Evolutionary conservation across 805 yeast genomes (phyloP).

Genomic region (Tetrapisispora phaffii): DNA sequence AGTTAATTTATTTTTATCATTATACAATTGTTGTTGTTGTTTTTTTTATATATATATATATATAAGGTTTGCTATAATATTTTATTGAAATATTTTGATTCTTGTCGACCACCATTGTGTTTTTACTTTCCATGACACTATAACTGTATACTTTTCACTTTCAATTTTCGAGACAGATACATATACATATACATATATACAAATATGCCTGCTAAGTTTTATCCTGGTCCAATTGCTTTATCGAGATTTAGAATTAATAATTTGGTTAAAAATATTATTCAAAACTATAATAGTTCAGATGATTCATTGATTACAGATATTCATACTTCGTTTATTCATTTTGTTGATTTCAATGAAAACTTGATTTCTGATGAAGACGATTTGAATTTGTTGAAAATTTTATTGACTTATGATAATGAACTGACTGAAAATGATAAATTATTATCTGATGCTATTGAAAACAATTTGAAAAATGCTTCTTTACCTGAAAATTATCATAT

Average conservation of each 20-base stretch:
- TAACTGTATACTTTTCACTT: no score
- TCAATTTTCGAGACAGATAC: no score
- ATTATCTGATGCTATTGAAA: conserved; percentile 22
- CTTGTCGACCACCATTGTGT: no score
- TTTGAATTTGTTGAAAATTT: conserved; percentile 41
- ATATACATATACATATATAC: no score
- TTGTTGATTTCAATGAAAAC: conserved; percentile 43
- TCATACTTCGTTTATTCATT: conserved; percentile 71
- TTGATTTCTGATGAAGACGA: conserved; percentile 32
- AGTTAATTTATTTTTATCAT: no score
- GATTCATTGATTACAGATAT: conserved; percentile 54
- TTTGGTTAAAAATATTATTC: conserved; percentile 62
- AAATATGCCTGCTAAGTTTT: conserved; percentile 37
- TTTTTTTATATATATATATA: no score
- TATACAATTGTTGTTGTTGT: no score
- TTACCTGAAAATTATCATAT: conserved; percentile 42
- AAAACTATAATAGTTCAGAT: conserved; percentile 44
- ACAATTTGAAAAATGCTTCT: conserved; percentile 14
- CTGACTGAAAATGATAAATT: conserved; percentile 40
- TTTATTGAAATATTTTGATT: no score
- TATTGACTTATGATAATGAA: conserved; percentile 67
- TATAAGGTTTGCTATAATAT: no score
- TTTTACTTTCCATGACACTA: no score
- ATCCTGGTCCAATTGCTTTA: conserved; percentile 86
- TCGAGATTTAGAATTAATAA: conserved; percentile 77